A percentile compares a stretch with the other conserved stretches of the same genome.
phyloP scores from a whole-genome alignment of 805 yeast genomes.

The Wickerhamomyces sydowiorum region DNA sequence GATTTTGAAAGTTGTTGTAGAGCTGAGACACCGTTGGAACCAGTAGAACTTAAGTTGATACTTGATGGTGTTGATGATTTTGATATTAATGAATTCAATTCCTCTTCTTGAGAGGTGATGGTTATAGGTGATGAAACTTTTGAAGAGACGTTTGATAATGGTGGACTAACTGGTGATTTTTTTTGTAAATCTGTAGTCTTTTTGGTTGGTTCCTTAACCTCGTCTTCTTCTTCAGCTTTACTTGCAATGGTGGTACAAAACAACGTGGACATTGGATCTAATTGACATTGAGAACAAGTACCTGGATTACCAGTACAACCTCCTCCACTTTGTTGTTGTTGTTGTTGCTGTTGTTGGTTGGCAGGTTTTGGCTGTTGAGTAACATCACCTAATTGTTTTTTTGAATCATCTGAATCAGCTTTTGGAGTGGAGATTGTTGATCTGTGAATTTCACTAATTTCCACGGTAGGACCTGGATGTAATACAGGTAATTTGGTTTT shows the following conservation, averaged over 20 bases:
- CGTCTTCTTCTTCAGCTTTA: conserved; percentile 20
- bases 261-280: conserved; percentile 81
- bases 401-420: conserved; percentile 4
- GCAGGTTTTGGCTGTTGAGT: too few species aligned
- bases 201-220: conserved; percentile 2
- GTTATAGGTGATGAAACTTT: conserved; percentile 23
- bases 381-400: neutral
- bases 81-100: conserved; percentile 17
- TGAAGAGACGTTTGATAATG: conserved; percentile 19
- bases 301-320: conserved; percentile 89
- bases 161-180: conserved; percentile 23
- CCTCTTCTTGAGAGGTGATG: conserved; percentile 15
- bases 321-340: conserved; percentile 14
- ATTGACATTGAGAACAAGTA: conserved; percentile 75
- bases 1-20: too few species aligned
- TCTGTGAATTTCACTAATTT: conserved; percentile 32
- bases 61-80: conserved; percentile 6
- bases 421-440: conserved; percentile 22
- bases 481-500: conserved; percentile 42
- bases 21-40: neutral
- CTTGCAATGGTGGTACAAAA: conserved; percentile 85
- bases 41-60: conserved; percentile 6
- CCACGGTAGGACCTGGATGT: conserved; percentile 61
- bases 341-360: conserved; percentile 1
- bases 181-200: conserved; percentile 5